These are phyloP conservation scores for Cicer pinnatifidum DNA, from an alignment of 306 rosid genomes.

Conservation along the genomic window DNA sequence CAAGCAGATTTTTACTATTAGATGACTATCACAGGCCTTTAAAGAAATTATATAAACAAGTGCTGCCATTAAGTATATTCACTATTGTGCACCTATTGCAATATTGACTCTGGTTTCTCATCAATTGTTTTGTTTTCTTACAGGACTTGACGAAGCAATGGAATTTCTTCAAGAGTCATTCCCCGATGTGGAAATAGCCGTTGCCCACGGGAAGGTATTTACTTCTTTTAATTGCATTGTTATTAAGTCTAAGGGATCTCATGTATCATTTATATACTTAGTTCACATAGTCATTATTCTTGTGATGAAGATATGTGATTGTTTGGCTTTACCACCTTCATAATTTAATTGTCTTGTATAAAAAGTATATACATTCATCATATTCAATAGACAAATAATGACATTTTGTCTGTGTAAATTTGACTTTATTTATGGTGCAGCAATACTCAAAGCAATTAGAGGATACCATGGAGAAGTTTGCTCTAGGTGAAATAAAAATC, in stretches of 20 bases:
- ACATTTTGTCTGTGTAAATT: slow-evolving; percentile 38
- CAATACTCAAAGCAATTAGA: slow-evolving; percentile 89
- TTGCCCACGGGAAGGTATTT: slow-evolving; percentile 94
- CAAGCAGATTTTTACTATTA: slow-evolving; percentile 20
- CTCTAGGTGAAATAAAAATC: slow-evolving; percentile 78
- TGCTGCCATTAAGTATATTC: slow-evolving; percentile 29
- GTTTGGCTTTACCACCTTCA: slow-evolving; percentile 19
- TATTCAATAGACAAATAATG: slow-evolving; percentile 29
- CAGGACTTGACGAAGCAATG: slow-evolving; percentile 95
- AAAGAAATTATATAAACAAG: not conserved
- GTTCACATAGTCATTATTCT: slow-evolving; percentile 22
- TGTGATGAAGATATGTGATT: slow-evolving; percentile 3
- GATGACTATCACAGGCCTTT: slow-evolving; percentile 20
- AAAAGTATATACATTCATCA: not conserved
- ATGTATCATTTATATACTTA: slow-evolving; percentile 16
- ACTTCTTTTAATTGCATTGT: slow-evolving; percentile 32
- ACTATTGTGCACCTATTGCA: slow-evolving; percentile 34
- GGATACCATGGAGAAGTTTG: slow-evolving; percentile 92
- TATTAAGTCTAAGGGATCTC: slow-evolving; percentile 2
- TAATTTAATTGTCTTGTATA: slow-evolving; percentile 18
- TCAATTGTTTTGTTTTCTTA: slow-evolving; percentile 38
- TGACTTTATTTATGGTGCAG: slow-evolving; percentile 54
- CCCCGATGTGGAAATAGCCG: slow-evolving; percentile 82
- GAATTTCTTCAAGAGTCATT: slow-evolving; percentile 73
- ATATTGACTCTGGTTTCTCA: slow-evolving; percentile 38